These are phyloP conservation scores for Aristolochia fimbriata DNA, from an alignment of 164 flowering plant species.

Conservation along the genomic window DNA sequence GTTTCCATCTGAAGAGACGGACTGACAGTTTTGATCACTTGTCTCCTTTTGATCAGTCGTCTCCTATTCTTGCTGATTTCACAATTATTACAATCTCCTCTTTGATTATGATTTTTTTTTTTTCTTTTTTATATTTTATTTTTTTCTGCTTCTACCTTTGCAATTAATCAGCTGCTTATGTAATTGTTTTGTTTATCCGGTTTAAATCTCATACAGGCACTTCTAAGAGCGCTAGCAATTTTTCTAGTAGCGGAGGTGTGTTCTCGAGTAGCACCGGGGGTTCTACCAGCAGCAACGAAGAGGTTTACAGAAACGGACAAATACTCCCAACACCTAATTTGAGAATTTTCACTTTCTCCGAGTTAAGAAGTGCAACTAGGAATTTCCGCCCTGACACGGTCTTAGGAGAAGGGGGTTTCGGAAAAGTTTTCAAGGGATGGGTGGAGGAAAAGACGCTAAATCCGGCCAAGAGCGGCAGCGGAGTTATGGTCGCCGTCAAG, in stretches of 20 bases:
- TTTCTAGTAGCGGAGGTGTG: slow-evolving; percentile 1
- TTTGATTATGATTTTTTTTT: not conserved
- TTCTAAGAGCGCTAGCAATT: slow-evolving; percentile 8
- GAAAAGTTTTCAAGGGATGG: slow-evolving; percentile 64
- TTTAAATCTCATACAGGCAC: not conserved
- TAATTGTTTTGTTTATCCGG: not conserved
- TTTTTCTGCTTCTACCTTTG: too few relatives aligned
- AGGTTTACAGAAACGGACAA: slow-evolving; percentile 26
- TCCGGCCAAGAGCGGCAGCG: slow-evolving; percentile 36
- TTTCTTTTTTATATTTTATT: not conserved
- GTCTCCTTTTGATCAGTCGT: too few relatives aligned
- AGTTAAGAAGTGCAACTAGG: slow-evolving; percentile 42
- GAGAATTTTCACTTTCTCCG: slow-evolving; percentile 42
- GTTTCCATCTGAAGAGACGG: too few relatives aligned
- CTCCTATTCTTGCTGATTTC: not conserved
- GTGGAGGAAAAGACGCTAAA: slow-evolving; percentile 44
- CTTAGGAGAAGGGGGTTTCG: slow-evolving; percentile 76
- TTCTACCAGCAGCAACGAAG: slow-evolving; percentile 11
- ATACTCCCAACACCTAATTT: slow-evolving; percentile 38
- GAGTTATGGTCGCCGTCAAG: slow-evolving; percentile 60
- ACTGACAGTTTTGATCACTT: too few relatives aligned
- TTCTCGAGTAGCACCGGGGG: slow-evolving; percentile 5
- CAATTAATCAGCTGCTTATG: not conserved
- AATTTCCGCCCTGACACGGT: slow-evolving; percentile 44
- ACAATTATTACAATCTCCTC: not conserved